Evolutionary conservation across 1,284 basidiomycete species (phyloP), one percentile per base, ranked within the genome.

Genomic region (Tetrapyrgos nigripes): DNA sequence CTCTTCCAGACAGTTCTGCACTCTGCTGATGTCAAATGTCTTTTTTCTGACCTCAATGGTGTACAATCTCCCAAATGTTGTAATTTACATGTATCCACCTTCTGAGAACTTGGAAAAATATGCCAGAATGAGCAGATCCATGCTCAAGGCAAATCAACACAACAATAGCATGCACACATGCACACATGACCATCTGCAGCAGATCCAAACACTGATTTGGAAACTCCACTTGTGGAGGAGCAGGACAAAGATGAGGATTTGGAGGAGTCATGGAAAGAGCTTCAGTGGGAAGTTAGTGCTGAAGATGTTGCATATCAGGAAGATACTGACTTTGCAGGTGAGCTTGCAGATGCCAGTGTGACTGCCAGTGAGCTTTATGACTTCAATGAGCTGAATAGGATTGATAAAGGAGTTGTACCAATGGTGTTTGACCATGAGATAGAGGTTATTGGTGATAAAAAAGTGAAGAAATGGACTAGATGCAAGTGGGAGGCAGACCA

Each of bases 1-100:
- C 28, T 59, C 23, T 52, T 54, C 23, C 53, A 47, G 1, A 57
- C 48, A 21, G 31, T 63, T 0, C 60, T 60, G 2, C 60, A 66
- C 52, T 31, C 62, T 21, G 61, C 61, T 3, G 63, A 66, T 13
- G 58, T 64, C 13, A 57, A 62, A 33, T 23, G 28, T 2, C 52
- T 62, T 13, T 66, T 66, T 31, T 64, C 59, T 11, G 52, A 55
- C 23, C 61, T 64, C 8, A 53, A 57, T 24, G 63, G 59, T 5
- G 53, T 55, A 19, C 63, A 66, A 47, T 57, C 52, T 21, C 26
- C 45, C 3, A 55, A 40, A 19, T 45, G 57, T 3, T 58, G 37
- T 26, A 44, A 27, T 9, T 17, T 61, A 14, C 17, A 45, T 3
- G 57, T 64, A 0, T 37, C 48, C 2, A 60, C 43, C 0, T 57